Conservation (phyloP, 176 grass and related monocot genomes). For the Lolium perenne region DNA sequence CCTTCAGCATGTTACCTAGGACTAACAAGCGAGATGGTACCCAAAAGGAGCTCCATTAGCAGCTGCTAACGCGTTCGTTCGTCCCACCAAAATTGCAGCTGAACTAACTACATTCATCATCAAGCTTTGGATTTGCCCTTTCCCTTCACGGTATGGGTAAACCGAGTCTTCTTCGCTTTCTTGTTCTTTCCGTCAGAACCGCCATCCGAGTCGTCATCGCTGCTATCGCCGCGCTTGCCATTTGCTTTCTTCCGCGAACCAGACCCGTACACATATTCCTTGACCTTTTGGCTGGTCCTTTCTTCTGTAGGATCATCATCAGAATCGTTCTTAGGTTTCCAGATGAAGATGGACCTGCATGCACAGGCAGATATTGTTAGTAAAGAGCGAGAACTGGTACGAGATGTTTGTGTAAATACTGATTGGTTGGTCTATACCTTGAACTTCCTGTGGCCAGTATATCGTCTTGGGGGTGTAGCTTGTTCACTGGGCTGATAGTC, state of each 20-base stretch:
- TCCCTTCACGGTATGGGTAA: slow-evolving; percentile 51
- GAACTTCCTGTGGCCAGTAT: slow-evolving; percentile 87
- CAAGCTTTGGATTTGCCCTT: slow-evolving; percentile 65
- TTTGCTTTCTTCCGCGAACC: slow-evolving; percentile 56
- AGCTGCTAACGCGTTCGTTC: not conserved
- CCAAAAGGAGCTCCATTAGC: slow-evolving; percentile 3
- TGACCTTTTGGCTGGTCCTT: slow-evolving; percentile 56
- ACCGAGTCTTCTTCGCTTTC: slow-evolving; percentile 62
- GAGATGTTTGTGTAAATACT: not conserved
- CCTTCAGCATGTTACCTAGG: slow-evolving; percentile 13
- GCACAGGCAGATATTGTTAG: not conserved
- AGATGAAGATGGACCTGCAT: slow-evolving; percentile 91
- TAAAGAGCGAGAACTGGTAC: not conserved
- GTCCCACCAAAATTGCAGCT: slow-evolving; percentile 29
- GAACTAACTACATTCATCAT: not conserved
- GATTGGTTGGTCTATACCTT: slow-evolving; percentile 53
- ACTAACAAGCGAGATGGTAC: not conserved
- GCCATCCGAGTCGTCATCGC: slow-evolving; percentile 57
- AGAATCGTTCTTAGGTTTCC: slow-evolving; percentile 63
- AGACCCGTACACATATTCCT: slow-evolving; percentile 71
- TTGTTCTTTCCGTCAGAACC: slow-evolving; percentile 58
- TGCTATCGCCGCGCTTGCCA: slow-evolving; percentile 60
- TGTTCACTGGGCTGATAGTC: slow-evolving; percentile 95
- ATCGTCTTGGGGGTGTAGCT: slow-evolving; percentile 79
- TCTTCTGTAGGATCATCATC: slow-evolving; percentile 42